phyloP scores from a whole-genome alignment of 2,329 filamentous ascomycete genomes.

The Pezicula rhizophila region DNA sequence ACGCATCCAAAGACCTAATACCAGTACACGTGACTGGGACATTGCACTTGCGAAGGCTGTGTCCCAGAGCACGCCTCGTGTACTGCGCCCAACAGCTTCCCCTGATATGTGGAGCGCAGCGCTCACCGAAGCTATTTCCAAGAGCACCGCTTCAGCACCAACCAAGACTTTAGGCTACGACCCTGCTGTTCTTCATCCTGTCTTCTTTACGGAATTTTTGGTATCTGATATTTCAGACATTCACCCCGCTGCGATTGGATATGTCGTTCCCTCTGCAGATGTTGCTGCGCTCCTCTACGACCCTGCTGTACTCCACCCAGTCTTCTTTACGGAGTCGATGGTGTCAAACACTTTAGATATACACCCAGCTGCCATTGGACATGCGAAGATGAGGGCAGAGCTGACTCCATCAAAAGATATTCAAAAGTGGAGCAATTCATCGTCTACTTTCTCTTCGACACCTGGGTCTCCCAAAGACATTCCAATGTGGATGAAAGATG shows the following conservation, averaged over 20 bases:
- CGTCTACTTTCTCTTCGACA: background rate
- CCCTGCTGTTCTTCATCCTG: slow-evolving; percentile 15
- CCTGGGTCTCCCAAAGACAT: background rate
- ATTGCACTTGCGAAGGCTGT: background rate
- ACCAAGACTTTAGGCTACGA: slow-evolving; percentile 5
- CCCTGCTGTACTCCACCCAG: slow-evolving; percentile 11
- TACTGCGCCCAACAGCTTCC: background rate
- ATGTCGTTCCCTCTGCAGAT: background rate
- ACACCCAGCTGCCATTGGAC: slow-evolving; percentile 13
- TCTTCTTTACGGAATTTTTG: slow-evolving; percentile 16
- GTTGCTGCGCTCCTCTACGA: slow-evolving; percentile 5
- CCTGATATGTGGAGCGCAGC: slow-evolving; percentile 3
- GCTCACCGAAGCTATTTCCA: slow-evolving; percentile 10
- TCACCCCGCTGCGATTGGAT: slow-evolving; percentile 17
- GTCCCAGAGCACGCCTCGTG: background rate
- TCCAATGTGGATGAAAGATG: background rate
- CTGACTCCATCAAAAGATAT: background rate
- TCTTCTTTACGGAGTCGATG: slow-evolving; percentile 11
- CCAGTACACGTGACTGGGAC: background rate
- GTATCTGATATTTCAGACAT: slow-evolving; percentile 7
- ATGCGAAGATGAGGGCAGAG: slow-evolving; percentile 8
- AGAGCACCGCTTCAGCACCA: background rate
- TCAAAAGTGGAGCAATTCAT: background rate
- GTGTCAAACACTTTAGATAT: slow-evolving; percentile 5
- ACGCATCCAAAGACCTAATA: no score